These are phyloP conservation scores for Diatrype stigma DNA, from an alignment of 2,329 filamentous ascomycete species.

Conservation along the genomic window DNA sequence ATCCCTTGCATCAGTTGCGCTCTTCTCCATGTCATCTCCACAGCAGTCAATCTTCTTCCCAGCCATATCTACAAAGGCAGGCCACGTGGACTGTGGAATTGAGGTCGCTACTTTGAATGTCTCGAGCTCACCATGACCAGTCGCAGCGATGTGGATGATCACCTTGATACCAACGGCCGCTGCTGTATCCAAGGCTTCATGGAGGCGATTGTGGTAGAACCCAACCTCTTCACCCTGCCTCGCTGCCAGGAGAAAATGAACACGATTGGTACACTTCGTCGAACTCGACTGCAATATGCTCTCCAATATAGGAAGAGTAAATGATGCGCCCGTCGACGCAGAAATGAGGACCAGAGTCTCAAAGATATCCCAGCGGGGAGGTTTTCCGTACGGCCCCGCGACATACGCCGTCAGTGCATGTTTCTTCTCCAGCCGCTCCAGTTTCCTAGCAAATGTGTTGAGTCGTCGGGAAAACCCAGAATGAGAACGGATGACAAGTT, in stretches of 20 bases:
- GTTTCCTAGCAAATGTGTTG: constrained; percentile 40
- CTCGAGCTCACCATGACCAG: constrained; percentile 30
- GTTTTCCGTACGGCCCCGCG: constrained; percentile 52
- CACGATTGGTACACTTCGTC: constrained; percentile 45
- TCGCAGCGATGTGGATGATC: constrained; percentile 51
- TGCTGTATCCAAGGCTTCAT: constrained; percentile 39
- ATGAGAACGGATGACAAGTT: constrained; percentile 54
- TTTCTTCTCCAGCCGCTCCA: constrained; percentile 24
- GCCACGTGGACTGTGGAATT: constrained; percentile 11
- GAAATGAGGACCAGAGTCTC: constrained; percentile 58
- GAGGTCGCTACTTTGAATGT: constrained; percentile 4
- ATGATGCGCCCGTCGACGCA: constrained; percentile 60
- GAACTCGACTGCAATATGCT: constrained; percentile 40
- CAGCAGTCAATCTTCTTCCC: constrained; percentile 19
- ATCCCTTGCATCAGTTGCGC: constrained; percentile 22
- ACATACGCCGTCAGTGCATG: constrained; percentile 43
- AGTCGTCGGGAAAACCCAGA: constrained; percentile 53
- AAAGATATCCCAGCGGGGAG: constrained; percentile 53
- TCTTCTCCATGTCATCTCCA: constrained; percentile 6
- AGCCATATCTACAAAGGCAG: constrained; percentile 9
- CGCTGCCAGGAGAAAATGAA: constrained; percentile 51
- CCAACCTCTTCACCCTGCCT: constrained; percentile 49
- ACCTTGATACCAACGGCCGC: constrained; percentile 44
- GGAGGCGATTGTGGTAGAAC: constrained; percentile 50
- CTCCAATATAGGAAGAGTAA: constrained; percentile 56